Evolutionary conservation across 2,329 filamentous ascomycete species (phyloP).

Genomic region (Fusarium subglutinans): DNA sequence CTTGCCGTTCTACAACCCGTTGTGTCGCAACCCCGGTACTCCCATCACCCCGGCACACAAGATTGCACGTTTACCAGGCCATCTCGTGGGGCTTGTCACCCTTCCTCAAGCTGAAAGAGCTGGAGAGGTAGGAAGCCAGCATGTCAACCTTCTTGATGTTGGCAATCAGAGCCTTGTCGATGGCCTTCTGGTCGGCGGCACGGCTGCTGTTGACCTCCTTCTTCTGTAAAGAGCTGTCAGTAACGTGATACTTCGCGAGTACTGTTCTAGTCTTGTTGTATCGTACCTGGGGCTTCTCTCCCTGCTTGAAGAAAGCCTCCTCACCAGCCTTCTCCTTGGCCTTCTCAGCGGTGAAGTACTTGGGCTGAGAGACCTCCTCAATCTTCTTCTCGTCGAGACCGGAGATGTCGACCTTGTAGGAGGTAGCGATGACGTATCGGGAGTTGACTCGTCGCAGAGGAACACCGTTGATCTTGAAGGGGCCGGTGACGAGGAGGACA

Average conservation of each 20-base stretch:
- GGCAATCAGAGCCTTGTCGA: slow-evolving; percentile 95
- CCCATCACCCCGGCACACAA: slow-evolving; percentile 42
- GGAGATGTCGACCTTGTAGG: slow-evolving; percentile 82
- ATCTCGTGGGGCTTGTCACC: slow-evolving; percentile 99
- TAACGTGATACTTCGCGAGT: neutral
- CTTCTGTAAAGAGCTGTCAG: slow-evolving; percentile 72
- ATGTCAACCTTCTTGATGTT: slow-evolving; percentile 98
- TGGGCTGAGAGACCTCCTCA: slow-evolving; percentile 75
- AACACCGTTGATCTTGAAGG: slow-evolving; percentile 99
- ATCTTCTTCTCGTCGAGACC: slow-evolving; percentile 93
- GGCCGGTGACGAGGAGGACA: slow-evolving; percentile 98
- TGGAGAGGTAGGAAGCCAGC: slow-evolving; percentile 91
- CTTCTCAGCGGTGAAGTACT: slow-evolving; percentile 99
- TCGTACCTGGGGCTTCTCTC: slow-evolving; percentile 95
- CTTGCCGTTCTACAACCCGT: slow-evolving; percentile 58
- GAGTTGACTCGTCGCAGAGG: slow-evolving; percentile 94
- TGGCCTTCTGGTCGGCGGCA: slow-evolving; percentile 96
- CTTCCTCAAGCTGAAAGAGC: slow-evolving; percentile 98
- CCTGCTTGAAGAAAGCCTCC: slow-evolving; percentile 99
- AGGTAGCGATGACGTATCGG: slow-evolving; percentile 93
- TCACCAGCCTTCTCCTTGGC: slow-evolving; percentile 93
- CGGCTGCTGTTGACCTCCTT: slow-evolving; percentile 93
- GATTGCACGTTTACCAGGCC: slow-evolving; percentile 81
- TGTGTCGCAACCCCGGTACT: slow-evolving; percentile 46
- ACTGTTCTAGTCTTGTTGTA: neutral